Base-by-base conservation (phyloP, 176 grass and related monocot species). In the Poa annua region DNA sequence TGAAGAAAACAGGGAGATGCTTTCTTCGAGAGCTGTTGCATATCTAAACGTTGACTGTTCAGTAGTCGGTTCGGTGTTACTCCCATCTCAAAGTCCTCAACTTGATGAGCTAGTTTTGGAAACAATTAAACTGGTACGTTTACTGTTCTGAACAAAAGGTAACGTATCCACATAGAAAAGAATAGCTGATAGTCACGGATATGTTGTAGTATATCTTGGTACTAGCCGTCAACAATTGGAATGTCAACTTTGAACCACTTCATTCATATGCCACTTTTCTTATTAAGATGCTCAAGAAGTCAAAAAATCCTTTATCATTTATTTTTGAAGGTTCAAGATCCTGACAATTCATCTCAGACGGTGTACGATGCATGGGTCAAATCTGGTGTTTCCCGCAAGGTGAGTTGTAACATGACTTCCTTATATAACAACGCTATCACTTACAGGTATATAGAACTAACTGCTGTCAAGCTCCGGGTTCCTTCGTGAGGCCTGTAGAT, bases 251-350 rank as follows among this genome's bases (percentile, higher is more conserved):
- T 62, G n/a, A 61, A 50, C 7, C 16, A 41, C n/a, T 59, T 86
- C 36, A 41, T 75, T 17, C 66, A 26, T 66, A 41, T 49, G 53
- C 1, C 15, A 80, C 64, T 72, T 74, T 78, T 20, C 47, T 74
- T 38, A 21, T 79, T 67, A 60, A 0, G 11, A 75, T 70, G 24
- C 33, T 48, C 11, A 15, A 80, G 48, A 25, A 8, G 11, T 84
- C 42, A 74, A 56, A 35, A 45, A 1, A 34, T 77, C 11, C 47
- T 29, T 19, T 77, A 0, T 32, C 80, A 8, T 81, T 11, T 60
- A 84, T 35, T 71, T n/a, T 26, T 89, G 75, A 85, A 98, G 91
- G 92, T 98, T 84, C 81, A 88, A 98, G 92, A 98, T 62, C 96
- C 96, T 68, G 89, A 98, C 29, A 98, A 95, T 83, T 86, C 89